Evolutionary conservation across 768 basidiomycete species (phyloP).

Genomic region (Tubosaeta sp.): DNA sequence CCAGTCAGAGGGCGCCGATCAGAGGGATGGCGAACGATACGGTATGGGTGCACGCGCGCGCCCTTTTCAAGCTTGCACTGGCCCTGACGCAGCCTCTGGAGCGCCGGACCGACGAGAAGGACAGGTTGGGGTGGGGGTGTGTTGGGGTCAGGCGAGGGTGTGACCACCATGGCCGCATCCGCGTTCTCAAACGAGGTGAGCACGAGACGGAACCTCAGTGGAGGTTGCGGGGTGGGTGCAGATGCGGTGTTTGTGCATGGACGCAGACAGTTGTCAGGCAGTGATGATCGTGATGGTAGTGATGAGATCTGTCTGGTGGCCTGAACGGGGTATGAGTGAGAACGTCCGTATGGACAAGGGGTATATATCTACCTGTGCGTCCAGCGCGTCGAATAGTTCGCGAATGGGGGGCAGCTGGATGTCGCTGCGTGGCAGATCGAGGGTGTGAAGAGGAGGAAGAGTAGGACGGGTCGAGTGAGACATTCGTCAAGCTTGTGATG

Average conservation of each 20-base stretch:
- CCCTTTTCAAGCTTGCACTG: slow-evolving; percentile 40
- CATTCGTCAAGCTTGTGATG: slow-evolving; percentile 12
- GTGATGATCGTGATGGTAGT: slow-evolving; percentile 1
- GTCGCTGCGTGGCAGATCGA: slow-evolving; percentile 33
- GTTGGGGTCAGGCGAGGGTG: slow-evolving; percentile 27
- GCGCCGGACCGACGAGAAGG: slow-evolving; percentile 47
- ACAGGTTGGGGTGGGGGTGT: slow-evolving; percentile 26
- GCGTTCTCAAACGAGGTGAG: slow-evolving; percentile 51
- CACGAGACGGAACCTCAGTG: slow-evolving; percentile 35
- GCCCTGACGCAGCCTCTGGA: slow-evolving; percentile 44
- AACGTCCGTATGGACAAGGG: not conserved
- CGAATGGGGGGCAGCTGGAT: slow-evolving; percentile 9
- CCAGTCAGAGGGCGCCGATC: slow-evolving; percentile 8
- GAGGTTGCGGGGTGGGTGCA: not conserved
- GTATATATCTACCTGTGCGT: slow-evolving; percentile 11
- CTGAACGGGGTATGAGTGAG: not conserved
- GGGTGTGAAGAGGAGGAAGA: slow-evolving; percentile 50
- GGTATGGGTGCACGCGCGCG: slow-evolving; percentile 55
- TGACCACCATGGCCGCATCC: slow-evolving; percentile 47
- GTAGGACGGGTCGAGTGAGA: slow-evolving; percentile 36
- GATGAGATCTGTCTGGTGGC: slow-evolving; percentile 26
- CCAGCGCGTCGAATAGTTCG: slow-evolving; percentile 2
- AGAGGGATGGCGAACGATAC: slow-evolving; percentile 31
- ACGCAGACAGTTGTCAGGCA: not conserved
- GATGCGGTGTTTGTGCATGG: not conserved